Conservation (phyloP, 2,329 filamentous ascomycete genomes). For the Aspergillus aculeatus region DNA sequence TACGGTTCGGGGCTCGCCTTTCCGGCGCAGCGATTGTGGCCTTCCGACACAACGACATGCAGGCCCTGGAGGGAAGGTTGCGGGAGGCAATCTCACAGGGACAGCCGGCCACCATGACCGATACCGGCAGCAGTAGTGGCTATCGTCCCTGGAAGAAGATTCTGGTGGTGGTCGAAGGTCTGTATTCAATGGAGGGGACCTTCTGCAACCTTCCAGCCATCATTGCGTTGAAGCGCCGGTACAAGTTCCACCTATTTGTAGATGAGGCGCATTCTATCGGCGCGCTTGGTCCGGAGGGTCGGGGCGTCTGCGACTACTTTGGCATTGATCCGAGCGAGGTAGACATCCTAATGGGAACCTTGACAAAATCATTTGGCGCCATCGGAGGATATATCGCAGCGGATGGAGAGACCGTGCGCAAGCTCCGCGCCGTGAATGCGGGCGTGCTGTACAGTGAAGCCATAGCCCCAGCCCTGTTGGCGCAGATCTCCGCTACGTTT, state of each 20-base stretch:
- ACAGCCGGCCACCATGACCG: constrained; percentile 73
- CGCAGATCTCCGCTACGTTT: constrained; percentile 84
- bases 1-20: constrained; percentile 88
- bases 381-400: constrained; percentile 95
- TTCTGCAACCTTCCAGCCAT: constrained; percentile 97
- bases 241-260: constrained; percentile 95
- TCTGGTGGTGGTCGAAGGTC: constrained; percentile 87
- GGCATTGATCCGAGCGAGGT: constrained; percentile 82
- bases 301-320: constrained; percentile 97
- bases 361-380: constrained; percentile 97
- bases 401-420: constrained; percentile 87
- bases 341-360: constrained; percentile 95
- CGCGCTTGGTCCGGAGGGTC: constrained; percentile 81
- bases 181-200: constrained; percentile 99
- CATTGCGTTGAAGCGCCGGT: constrained; percentile 82
- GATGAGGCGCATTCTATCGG: constrained; percentile 97
- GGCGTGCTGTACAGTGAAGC: constrained; percentile 85
- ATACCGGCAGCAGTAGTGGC: no score
- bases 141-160: constrained; percentile 99
- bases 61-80: constrained; percentile 77
- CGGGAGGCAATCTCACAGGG: constrained; percentile 94
- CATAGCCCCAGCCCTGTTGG: constrained; percentile 80
- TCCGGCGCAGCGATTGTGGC: constrained; percentile 93
- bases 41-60: constrained; percentile 98
- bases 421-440: constrained; percentile 81